Evolutionary conservation across 441 rosid genomes (phyloP), one percentile per base, ranked within the genome.

Genomic region (Flueggea neowawraea): DNA sequence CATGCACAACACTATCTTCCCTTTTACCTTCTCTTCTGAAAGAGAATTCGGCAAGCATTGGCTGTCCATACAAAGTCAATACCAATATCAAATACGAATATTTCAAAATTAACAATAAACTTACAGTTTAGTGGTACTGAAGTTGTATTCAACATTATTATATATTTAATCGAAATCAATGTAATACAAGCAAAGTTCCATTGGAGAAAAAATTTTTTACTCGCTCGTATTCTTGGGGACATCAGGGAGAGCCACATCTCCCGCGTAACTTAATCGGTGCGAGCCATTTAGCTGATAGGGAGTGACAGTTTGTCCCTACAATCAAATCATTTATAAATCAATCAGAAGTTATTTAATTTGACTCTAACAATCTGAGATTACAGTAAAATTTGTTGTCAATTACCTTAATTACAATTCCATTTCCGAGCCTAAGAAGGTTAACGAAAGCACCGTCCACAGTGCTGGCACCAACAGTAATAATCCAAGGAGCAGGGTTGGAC

Each of bases 381-480:
- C 12, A 43, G 6, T 16, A 1, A 32, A 59, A 15, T 33, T 55
- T 33, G 10, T 31, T 9, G 10, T 36, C 12, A 14, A 6, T 68
- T 79, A 84, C 98, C 76, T 69, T 61, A 15, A 90, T 12, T 48
- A 58, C 44, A 64, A 57, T 53, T 54, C 93, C 95, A 64, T 82
- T 88, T 45, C 96, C 94, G 7, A 93, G 83, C 63, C 65, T 62
- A 45, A 86, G 60, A 32, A 81, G 79, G 0, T 78, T 79, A 0
- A 58, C 13, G 48, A 90, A 85, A 53, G 63, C 62, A 13, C 98
- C 87, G 66, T 92, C 98, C n/a, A 92, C 12, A 60, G 76, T 75
- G 71, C 91, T 86, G 50, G 98, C 96, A 41, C 90, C 83, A 0
- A 90, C 96, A 0, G 98, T 92, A 13, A 86, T 79, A 11, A 88